Conservation (phyloP, 345 rosid species). For the Hirschfeldia incana region DNA sequence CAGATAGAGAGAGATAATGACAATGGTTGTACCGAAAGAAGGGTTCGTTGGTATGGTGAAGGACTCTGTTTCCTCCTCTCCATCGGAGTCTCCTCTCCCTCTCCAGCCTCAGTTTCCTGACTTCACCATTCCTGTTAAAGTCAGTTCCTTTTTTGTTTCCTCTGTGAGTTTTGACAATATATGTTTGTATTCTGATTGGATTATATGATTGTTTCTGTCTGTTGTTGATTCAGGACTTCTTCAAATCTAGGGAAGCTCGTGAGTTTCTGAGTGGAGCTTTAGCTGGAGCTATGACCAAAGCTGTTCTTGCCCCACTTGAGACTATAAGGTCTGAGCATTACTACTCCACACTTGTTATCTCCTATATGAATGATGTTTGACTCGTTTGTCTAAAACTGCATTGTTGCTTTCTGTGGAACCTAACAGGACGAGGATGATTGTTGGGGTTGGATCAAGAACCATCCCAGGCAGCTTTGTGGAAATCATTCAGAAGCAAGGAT, state of each 20-base stretch:
- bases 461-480: slow-evolving; percentile 90
- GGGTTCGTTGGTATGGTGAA: slow-evolving; percentile 54
- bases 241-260: slow-evolving; percentile 73
- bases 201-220: background rate
- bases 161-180: background rate
- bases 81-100: slow-evolving; percentile 44
- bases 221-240: slow-evolving; percentile 53
- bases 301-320: slow-evolving; percentile 96
- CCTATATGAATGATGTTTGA: background rate
- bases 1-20: slow-evolving; percentile 43
- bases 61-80: slow-evolving; percentile 44
- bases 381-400: background rate
- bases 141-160: slow-evolving; percentile 23
- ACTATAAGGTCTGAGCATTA: slow-evolving; percentile 92
- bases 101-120: slow-evolving; percentile 68
- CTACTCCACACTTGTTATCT: background rate
- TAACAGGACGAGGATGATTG: slow-evolving; percentile 94
- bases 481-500: slow-evolving; percentile 87
- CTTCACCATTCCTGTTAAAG: slow-evolving; percentile 50
- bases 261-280: slow-evolving; percentile 98
- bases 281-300: slow-evolving; percentile 99
- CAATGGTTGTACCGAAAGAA: slow-evolving; percentile 71
- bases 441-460: slow-evolving; percentile 89
- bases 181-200: background rate
- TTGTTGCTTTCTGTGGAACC: slow-evolving; percentile 21